Evolutionary conservation across 345 rosid species (phyloP).

Genomic region (Zanthoxylum bungeanum): DNA sequence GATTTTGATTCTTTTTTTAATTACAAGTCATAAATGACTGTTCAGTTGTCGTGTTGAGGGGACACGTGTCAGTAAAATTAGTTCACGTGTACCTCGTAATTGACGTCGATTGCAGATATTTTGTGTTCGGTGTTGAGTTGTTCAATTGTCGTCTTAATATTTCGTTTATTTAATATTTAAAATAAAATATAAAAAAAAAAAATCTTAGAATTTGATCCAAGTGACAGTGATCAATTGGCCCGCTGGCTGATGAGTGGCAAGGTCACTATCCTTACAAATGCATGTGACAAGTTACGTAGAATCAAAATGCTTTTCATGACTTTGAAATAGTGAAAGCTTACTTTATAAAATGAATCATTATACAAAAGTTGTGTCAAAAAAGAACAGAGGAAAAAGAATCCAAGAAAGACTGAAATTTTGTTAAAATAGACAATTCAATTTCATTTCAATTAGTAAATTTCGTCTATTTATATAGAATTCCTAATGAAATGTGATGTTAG

Average conservation of each 20-base stretch:
- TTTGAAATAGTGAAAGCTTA: background rate
- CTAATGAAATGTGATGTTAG: too few species aligned
- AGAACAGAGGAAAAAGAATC: background rate
- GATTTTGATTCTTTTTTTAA: background rate
- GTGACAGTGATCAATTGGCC: background rate
- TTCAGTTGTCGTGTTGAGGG: background rate
- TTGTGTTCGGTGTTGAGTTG: constrained; percentile 10
- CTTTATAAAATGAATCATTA: too few species aligned
- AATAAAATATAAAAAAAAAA: background rate
- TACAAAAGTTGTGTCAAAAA: background rate
- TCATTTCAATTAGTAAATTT: too few species aligned
- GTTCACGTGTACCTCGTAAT: background rate
- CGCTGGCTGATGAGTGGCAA: background rate
- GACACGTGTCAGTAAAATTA: constrained; percentile 21
- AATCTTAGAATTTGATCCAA: too few species aligned
- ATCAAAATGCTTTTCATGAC: background rate
- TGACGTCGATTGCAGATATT: constrained; percentile 14
- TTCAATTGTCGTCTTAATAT: background rate
- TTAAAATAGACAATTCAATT: too few species aligned
- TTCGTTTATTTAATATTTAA: too few species aligned
- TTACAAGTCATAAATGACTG: constrained; percentile 24
- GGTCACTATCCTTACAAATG: background rate
- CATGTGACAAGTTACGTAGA: background rate
- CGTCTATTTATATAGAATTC: too few species aligned
- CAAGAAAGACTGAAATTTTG: background rate